These are phyloP conservation scores for Rhododendron henanense DNA, from an alignment of 148 eudicot genomes.

Conservation along the genomic window DNA sequence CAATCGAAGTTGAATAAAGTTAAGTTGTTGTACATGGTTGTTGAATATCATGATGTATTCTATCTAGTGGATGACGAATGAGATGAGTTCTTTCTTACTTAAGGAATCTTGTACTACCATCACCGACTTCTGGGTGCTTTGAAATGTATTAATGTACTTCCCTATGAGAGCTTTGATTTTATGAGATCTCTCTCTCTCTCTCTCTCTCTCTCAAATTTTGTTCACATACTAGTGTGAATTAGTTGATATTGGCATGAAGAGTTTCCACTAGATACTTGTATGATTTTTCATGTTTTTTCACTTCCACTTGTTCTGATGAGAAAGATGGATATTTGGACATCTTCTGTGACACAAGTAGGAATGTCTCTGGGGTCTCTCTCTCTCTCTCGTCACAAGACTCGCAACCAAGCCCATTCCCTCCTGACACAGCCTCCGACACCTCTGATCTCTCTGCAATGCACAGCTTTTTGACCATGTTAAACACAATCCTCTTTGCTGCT, in stretches of 20 bases:
- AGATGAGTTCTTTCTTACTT: background rate
- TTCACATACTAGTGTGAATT: background rate
- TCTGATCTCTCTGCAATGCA: background rate
- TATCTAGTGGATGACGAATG: background rate
- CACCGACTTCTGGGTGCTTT: background rate
- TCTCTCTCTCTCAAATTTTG: background rate
- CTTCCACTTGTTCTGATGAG: background rate
- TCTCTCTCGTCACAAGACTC: background rate
- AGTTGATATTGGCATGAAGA: background rate
- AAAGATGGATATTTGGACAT: background rate
- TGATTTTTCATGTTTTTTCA: background rate
- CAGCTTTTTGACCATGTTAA: conserved; percentile 7
- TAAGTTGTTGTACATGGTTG: background rate
- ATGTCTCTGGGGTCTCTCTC: background rate
- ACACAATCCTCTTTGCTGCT: background rate
- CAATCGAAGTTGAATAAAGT: background rate
- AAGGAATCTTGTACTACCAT: background rate
- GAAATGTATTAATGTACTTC: background rate
- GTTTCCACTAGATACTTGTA: background rate
- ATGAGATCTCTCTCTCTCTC: background rate
- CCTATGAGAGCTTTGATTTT: background rate
- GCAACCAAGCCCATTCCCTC: background rate
- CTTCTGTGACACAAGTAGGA: background rate
- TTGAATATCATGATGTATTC: background rate
- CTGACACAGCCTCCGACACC: background rate